A percentile compares a stretch with the other conserved stretches of the same genome.
Conservation (phyloP, 306 rosid species). For the Cyclanthera cordifolia region DNA sequence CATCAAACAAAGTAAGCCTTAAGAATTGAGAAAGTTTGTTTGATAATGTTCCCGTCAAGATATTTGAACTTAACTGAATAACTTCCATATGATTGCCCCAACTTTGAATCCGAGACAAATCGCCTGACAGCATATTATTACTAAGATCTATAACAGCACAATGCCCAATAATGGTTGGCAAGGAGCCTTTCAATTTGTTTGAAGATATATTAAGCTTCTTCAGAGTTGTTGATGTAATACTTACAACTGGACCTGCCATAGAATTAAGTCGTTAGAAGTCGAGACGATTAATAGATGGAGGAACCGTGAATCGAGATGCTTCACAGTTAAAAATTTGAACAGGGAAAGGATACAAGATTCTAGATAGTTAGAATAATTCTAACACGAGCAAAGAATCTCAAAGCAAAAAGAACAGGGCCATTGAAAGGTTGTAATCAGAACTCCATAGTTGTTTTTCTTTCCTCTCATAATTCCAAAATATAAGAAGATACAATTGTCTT, state of each 20-base stretch:
- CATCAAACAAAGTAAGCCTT: slow-evolving; percentile 42
- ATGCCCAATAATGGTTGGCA: slow-evolving; percentile 51
- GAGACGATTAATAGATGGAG: background rate
- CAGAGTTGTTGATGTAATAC: slow-evolving; percentile 57
- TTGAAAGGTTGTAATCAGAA: background rate
- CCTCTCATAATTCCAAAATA: background rate
- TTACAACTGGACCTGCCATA: slow-evolving; percentile 56
- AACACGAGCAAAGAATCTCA: background rate
- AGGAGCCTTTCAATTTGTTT: slow-evolving; percentile 55
- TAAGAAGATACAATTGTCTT: background rate
- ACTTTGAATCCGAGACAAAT: slow-evolving; percentile 44
- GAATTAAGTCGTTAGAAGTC: slow-evolving; percentile 5
- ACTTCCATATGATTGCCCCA: slow-evolving; percentile 77
- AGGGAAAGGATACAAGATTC: background rate
- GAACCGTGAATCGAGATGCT: background rate
- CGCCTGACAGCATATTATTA: slow-evolving; percentile 50
- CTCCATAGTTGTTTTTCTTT: background rate
- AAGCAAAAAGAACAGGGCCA: background rate
- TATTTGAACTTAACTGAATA: slow-evolving; percentile 53
- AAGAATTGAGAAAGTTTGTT: slow-evolving; percentile 43
- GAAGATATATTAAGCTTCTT: slow-evolving; percentile 67
- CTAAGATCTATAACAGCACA: slow-evolving; percentile 59
- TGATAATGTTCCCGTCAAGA: slow-evolving; percentile 43
- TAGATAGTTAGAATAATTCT: background rate
- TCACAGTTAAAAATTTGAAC: too few species aligned